phyloP scores from a whole-genome alignment of 495 filamentous ascomycete genomes.

The Aspergillus saccharolyticus region DNA sequence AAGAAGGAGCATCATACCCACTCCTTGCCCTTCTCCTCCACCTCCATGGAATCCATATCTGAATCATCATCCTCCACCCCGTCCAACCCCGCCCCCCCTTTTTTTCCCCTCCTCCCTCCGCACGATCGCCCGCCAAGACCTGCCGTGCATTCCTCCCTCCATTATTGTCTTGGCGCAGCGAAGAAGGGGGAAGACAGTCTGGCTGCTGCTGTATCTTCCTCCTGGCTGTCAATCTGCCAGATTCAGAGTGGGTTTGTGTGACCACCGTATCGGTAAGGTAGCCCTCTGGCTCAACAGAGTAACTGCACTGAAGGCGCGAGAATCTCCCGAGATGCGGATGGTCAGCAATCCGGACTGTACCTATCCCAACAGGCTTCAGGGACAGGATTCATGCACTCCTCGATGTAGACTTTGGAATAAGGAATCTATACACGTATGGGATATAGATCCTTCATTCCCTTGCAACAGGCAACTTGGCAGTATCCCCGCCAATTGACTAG shows the following conservation, averaged over 20 bases:
- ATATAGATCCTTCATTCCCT: too few species aligned
- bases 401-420: too few species aligned
- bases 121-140: conserved; percentile 24
- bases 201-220: not conserved
- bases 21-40: not conserved
- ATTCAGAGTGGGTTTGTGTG: not conserved
- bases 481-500: too few species aligned
- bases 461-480: too few species aligned
- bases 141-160: conserved; percentile 30
- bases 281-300: not conserved
- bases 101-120: too few species aligned
- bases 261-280: not conserved
- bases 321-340: not conserved
- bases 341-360: too few species aligned
- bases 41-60: too few species aligned
- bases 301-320: not conserved
- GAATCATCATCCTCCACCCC: not conserved
- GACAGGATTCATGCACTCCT: too few species aligned
- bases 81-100: conserved; percentile 4
- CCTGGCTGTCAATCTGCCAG: not conserved
- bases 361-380: too few species aligned
- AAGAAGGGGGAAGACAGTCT: not conserved
- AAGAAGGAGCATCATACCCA: not conserved
- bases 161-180: conserved; percentile 1
- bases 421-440: too few species aligned